A percentile compares a stretch with the other conserved stretches of the same genome.
Conservation (phyloP, 371 early-diverging fungal genomes). For the Mortierella sp. region DNA sequence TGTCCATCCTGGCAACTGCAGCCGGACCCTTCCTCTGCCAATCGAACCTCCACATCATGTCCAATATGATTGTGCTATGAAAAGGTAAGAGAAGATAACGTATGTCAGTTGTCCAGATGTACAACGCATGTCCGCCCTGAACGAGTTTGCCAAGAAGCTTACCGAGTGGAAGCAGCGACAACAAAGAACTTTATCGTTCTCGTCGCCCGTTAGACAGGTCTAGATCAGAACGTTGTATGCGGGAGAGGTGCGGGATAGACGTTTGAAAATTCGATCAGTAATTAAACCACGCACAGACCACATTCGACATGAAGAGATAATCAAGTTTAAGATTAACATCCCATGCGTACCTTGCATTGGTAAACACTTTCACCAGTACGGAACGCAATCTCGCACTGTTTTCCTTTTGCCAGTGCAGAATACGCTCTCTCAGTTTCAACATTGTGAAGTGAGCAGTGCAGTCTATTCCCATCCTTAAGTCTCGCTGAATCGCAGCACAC, state of each 20-base stretch:
- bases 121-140: not conserved
- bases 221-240: not conserved
- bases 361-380: conserved; percentile 39
- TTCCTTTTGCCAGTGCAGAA: conserved; percentile 32
- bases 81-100: not conserved
- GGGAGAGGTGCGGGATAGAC: no score
- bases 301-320: not conserved
- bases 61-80: conserved; percentile 40
- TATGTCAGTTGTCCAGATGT: not conserved
- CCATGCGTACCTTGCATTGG: conserved; percentile 35
- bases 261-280: not conserved
- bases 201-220: conserved; percentile 18
- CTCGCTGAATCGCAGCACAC: conserved; percentile 28
- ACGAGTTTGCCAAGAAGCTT: not conserved
- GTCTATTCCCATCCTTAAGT: conserved; percentile 16
- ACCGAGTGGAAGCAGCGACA: conserved; percentile 52
- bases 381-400: conserved; percentile 31
- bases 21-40: conserved; percentile 21
- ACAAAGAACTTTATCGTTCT: conserved; percentile 20
- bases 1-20: conserved; percentile 41
- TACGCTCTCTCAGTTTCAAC: conserved; percentile 38
- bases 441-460: conserved; percentile 50
- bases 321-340: not conserved
- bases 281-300: not conserved
- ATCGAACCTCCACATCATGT: conserved; percentile 25